Evolutionary conservation across 176 grass and related monocot species (phyloP), one percentile per base, ranked within the genome.

Genomic region (Aechmea fasciata): DNA sequence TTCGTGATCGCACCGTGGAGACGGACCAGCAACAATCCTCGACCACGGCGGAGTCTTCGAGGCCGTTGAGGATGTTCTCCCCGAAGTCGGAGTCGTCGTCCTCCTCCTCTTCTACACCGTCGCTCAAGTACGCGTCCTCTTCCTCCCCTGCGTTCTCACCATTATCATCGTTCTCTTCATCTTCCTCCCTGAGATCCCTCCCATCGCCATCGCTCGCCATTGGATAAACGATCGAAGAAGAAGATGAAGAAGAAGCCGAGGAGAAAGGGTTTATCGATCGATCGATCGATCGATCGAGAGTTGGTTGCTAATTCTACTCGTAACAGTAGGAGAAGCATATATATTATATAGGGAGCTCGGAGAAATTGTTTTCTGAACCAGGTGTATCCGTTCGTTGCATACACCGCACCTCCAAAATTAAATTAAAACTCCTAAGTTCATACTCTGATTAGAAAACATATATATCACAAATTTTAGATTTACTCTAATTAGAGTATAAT

Each of bases 1-100:
- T 41, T 41, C 33, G 33, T 41, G 3, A 0, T 13, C 82, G 15
- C 83, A 92, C 89, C 54, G 85, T 88, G 26, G 82, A 81, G 69
- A 83, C 52, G 63, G 89, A 92, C 82, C 82, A 92, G 76, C 81
- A 85, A 79, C 89, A 92, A 48, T 92, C 89, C 76, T 92, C 89
- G 33, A 41, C 29, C 63, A 66, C 76, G 77, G 67, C 41, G 61
- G 78, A 82, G 67, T 88, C 89, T 68, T 92, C 89, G 49, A 88
- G 82, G 49, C 76, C 85, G 67, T 85, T 85, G 55, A 92, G 89
- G 66, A 85, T 87, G 69, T 81, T 82, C 83, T 90, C 90, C 63
- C 87, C 87, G 77, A 90, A 79, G 68, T 85, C 87, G 49, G 75
- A 78, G 66, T 67, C 67, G 51, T 67, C 66, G 24, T 67, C 67